A percentile compares a stretch with the other conserved stretches of the same genome.
Conservation (phyloP, 2,329 filamentous ascomycete species). For the Pestalotiopsis sp. region DNA sequence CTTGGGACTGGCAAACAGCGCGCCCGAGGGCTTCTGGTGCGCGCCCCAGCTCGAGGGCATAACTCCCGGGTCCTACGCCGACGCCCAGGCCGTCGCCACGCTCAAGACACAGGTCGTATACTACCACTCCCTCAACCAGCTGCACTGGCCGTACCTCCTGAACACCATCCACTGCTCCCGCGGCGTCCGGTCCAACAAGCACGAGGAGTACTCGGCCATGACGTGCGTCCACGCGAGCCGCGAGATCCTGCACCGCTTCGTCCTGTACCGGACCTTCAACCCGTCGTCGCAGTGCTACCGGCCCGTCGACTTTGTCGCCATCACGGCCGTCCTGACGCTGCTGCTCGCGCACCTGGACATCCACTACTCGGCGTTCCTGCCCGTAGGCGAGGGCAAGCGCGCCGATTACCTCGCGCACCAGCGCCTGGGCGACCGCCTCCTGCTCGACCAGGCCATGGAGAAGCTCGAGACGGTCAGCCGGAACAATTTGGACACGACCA, state of each 20-base stretch:
- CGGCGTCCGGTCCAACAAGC: constrained; percentile 16
- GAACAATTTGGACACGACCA: constrained; percentile 34
- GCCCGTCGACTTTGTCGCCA: constrained; percentile 40
- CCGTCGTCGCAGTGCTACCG: constrained; percentile 35
- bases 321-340: constrained; percentile 36
- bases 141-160: constrained; percentile 47
- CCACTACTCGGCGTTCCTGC: background rate
- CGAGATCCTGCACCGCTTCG: constrained; percentile 40
- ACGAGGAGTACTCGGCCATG: constrained; percentile 37
- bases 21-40: background rate
- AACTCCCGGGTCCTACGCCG: constrained; percentile 13
- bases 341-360: constrained; percentile 36
- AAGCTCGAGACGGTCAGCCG: background rate
- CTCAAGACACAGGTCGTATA: constrained; percentile 41
- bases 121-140: constrained; percentile 39
- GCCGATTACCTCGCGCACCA: constrained; percentile 41
- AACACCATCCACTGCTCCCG: constrained; percentile 19
- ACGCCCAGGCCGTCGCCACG: constrained; percentile 30
- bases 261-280: constrained; percentile 32
- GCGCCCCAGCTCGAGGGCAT: background rate
- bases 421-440: constrained; percentile 25
- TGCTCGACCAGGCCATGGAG: constrained; percentile 7
- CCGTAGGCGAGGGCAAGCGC: constrained; percentile 10
- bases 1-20: background rate
- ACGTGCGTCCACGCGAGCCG: constrained; percentile 41